These are phyloP conservation scores for Trichophyton simii DNA, from an alignment of 2,329 filamentous ascomycete species.

Conservation along the genomic window DNA sequence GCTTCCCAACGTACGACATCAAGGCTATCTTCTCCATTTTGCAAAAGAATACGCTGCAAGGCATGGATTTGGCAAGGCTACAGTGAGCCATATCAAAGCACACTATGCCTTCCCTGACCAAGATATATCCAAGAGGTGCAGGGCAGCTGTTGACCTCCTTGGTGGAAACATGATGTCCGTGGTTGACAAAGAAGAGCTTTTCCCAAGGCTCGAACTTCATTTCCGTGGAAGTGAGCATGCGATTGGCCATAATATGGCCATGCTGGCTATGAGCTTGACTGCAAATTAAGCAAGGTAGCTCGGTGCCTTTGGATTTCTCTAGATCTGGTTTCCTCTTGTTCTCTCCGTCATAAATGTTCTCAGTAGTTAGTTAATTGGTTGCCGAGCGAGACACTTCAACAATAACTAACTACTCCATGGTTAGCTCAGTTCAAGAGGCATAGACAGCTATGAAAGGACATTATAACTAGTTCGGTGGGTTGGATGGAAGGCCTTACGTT, in stretches of 20 bases:
- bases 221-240: not conserved
- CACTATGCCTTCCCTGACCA: not conserved
- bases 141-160: not conserved
- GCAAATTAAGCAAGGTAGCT: not conserved
- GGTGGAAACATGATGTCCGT: not conserved
- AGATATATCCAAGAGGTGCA: not conserved
- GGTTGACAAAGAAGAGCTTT: not conserved
- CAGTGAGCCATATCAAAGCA: not conserved
- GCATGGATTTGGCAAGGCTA: not conserved
- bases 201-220: not conserved
- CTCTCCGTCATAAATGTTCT: too few relatives aligned
- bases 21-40: constrained; percentile 1
- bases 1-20: constrained; percentile 4
- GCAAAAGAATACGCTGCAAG: not conserved
- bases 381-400: too few relatives aligned
- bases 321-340: too few relatives aligned
- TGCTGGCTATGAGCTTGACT: not conserved
- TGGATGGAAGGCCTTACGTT: too few relatives aligned
- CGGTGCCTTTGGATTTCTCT: too few relatives aligned
- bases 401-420: too few relatives aligned
- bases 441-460: too few relatives aligned
- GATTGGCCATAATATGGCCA: not conserved
- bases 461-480: too few relatives aligned
- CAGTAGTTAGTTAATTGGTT: too few relatives aligned
- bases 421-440: too few relatives aligned